phyloP scores from a whole-genome alignment of 2,329 filamentous ascomycete genomes.

The Pseudocercospora musae region DNA sequence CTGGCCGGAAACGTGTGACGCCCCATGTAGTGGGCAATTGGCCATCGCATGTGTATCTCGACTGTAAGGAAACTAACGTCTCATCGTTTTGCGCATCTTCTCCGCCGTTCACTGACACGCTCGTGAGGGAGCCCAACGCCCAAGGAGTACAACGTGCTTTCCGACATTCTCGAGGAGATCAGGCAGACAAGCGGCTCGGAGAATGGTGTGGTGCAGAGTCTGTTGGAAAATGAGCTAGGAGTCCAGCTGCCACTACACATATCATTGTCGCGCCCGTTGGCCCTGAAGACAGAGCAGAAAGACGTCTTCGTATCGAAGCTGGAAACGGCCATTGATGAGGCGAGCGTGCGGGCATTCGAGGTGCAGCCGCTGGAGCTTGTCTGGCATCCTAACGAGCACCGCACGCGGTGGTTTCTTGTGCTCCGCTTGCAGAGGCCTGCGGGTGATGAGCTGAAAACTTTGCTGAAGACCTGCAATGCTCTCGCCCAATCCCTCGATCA shows the following conservation, averaged over 20 bases:
- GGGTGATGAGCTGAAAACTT: constrained; percentile 39
- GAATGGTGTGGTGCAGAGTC: constrained; percentile 58
- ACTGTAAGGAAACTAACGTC: constrained; percentile 63
- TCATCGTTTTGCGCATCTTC: constrained; percentile 1
- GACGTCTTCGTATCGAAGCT: constrained; percentile 63
- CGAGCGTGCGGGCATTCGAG: constrained; percentile 46
- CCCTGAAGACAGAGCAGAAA: constrained; percentile 69
- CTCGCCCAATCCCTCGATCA: constrained; percentile 61
- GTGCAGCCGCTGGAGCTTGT: constrained; percentile 49
- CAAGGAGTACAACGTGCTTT: constrained; percentile 43
- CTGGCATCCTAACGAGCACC: constrained; percentile 66
- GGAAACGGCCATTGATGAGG: constrained; percentile 40
- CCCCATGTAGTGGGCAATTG: constrained; percentile 88
- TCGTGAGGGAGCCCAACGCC: constrained; percentile 54
- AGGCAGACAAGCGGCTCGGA: not conserved
- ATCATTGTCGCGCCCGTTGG: constrained; percentile 79
- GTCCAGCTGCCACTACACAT: constrained; percentile 81
- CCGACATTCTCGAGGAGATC: constrained; percentile 39
- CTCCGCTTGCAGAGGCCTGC: constrained; percentile 53
- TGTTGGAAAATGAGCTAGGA: constrained; percentile 74
- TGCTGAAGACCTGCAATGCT: constrained; percentile 67
- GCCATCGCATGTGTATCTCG: constrained; percentile 88
- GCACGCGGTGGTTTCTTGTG: constrained; percentile 79
- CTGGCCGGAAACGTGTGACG: constrained; percentile 74
- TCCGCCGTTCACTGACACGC: constrained; percentile 15